phyloP scores from a whole-genome alignment of 2,329 filamentous ascomycete species.

The Neopestalotiopsis sp. region DNA sequence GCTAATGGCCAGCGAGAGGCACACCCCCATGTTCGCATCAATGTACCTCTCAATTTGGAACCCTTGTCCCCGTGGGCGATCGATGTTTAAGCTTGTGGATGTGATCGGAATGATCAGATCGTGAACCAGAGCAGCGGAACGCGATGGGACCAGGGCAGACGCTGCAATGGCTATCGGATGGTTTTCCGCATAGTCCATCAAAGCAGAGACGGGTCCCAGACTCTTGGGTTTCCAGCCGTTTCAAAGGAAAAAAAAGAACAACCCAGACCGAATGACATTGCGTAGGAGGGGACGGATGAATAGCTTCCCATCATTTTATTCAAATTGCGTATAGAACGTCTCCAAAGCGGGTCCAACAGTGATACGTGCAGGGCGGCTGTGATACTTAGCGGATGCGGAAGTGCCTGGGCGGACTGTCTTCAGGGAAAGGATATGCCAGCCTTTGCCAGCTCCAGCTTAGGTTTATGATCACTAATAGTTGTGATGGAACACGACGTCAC shows the following conservation, averaged over 20 bases:
- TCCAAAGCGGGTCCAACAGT: background rate
- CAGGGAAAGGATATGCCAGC: background rate
- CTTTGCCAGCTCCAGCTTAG: background rate
- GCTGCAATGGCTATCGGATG: background rate
- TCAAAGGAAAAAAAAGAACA: background rate
- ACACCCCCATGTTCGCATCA: background rate
- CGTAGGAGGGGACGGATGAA: background rate
- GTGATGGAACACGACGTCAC: background rate
- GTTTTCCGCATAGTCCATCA: background rate
- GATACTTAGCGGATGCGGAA: background rate
- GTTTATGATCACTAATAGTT: background rate
- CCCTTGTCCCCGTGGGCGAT: background rate
- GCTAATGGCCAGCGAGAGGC: background rate
- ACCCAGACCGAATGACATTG: background rate
- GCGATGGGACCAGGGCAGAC: background rate
- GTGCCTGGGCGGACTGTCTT: background rate
- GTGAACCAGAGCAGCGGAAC: background rate
- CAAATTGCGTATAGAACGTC: background rate
- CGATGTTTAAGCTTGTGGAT: background rate
- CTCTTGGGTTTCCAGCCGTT: background rate
- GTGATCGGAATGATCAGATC: constrained; percentile 2
- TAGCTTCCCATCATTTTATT: background rate
- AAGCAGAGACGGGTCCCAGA: background rate
- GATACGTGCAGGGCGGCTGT: background rate
- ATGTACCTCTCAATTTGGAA: background rate